phyloP scores from a whole-genome alignment of 768 basidiomycete genomes.

The Thelephora ganbajun region DNA sequence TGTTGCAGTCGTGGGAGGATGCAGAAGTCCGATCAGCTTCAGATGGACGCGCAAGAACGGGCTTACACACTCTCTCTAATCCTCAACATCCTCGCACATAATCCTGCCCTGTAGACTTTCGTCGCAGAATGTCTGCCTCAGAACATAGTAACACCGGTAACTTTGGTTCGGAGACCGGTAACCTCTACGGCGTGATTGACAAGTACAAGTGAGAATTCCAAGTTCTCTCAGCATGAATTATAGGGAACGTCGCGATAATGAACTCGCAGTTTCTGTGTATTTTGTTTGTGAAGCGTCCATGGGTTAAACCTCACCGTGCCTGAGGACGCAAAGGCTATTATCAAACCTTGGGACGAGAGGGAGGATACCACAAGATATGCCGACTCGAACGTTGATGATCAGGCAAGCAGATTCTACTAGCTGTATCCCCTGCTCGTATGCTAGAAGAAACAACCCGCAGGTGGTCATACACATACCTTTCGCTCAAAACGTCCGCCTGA shows the following conservation, averaged over 20 bases:
- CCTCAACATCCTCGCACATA: too few relatives aligned
- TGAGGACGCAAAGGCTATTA: slow-evolving; percentile 60
- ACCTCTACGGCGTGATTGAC: slow-evolving; percentile 18
- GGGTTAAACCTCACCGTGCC: slow-evolving; percentile 73
- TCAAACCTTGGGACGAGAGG: slow-evolving; percentile 74
- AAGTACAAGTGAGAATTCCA: slow-evolving; percentile 17
- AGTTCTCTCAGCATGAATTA: slow-evolving; percentile 1
- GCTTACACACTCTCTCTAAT: too few relatives aligned
- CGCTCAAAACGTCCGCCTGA: slow-evolving; percentile 60
- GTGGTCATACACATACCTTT: slow-evolving; percentile 76
- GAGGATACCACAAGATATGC: slow-evolving; percentile 52
- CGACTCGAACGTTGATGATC: slow-evolving; percentile 77
- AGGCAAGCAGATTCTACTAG: slow-evolving; percentile 30
- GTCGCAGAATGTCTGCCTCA: neutral
- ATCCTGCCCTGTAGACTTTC: too few relatives aligned
- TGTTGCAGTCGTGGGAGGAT: neutral
- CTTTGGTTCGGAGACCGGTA: slow-evolving; percentile 11
- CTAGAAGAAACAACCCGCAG: slow-evolving; percentile 23
- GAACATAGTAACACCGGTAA: neutral
- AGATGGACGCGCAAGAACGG: too few relatives aligned
- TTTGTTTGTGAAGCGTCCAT: slow-evolving; percentile 39
- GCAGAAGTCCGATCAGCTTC: neutral
- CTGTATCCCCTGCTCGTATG: neutral
- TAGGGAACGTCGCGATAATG: slow-evolving; percentile 5
- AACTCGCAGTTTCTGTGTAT: neutral